Evolutionary conservation across 805 yeast genomes (phyloP), one percentile per base, ranked within the genome.

Genomic region (Citeromyces matritensis): DNA sequence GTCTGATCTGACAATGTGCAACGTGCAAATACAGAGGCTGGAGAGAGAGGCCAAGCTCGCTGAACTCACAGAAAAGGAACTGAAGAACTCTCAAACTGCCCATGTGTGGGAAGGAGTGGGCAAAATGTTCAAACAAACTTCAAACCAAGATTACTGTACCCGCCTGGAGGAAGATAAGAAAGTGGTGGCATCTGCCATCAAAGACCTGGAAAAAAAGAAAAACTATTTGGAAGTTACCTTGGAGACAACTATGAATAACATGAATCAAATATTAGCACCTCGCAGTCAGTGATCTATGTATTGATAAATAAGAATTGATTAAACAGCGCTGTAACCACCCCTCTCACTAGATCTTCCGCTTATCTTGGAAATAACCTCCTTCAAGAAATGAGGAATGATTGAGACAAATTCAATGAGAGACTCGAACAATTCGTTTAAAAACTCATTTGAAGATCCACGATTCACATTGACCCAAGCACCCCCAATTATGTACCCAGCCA

Each of bases 271-370:
- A 56, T 40, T 41, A 38, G 33, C 27, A 9, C 27, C 23, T 24
- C 17, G 10, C 14, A 25, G 12, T 14, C 6, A 11, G 12, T 9
- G 15, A 14, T 23, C 10, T 9, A 13, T 14, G 13, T 29, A 25
- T 6, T 23, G 29, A 15, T 27, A 26, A 15, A 17, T 15, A 11
- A 30, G 21, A 32, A 14, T 23, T 23, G 14, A 9, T 56, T 60
- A 86, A 8, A 91, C 94, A 24, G 96, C 97, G 47, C 94, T 76
- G 51, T 91, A 88, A 12, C 95, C 97, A 17, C 94, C 94, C 49
- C 95, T 68, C 43, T 62, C 60, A 29, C 67, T 57, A 33, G 63
- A 55, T 14, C 73, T 66, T 5, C 86, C 77, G 33, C 76, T 62
- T 23, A 86, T 50, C 43, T 69, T 83, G 31, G 68, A 69, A 27